Percentiles rank a stretch among this genome's conserved stretches.
Conservation (phyloP, 2,329 filamentous ascomycete genomes). For the Gnomoniopsis smithogilvyi region DNA sequence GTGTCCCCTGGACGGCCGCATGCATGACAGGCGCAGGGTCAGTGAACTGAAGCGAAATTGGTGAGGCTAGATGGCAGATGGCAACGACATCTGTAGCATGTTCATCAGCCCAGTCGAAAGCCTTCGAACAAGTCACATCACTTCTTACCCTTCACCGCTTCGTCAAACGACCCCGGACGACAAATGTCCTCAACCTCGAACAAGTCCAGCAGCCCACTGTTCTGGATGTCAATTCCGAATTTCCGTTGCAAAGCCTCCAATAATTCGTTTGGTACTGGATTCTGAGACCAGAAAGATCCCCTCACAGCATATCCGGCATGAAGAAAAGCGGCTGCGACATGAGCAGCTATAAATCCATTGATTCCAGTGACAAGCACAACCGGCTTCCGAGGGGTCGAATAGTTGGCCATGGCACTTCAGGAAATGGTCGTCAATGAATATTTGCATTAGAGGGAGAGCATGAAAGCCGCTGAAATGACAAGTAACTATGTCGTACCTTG, state of each 20-base stretch:
- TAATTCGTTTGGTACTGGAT: background rate
- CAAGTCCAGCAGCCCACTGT: background rate
- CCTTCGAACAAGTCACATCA: background rate
- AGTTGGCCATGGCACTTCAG: no score
- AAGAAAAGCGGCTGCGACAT: background rate
- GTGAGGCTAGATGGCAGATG: conserved; percentile 2
- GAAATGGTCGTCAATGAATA: no score
- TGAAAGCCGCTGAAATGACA: no score
- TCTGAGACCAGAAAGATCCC: background rate
- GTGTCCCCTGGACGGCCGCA: conserved; percentile 19
- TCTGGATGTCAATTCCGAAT: background rate
- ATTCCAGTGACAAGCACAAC: background rate
- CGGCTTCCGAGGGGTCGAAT: no score
- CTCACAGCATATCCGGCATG: background rate
- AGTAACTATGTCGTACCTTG: no score
- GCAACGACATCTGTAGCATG: no score
- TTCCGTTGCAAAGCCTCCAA: background rate
- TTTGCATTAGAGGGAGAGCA: no score
- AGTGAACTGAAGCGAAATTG: background rate
- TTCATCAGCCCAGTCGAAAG: background rate
- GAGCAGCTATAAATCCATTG: background rate
- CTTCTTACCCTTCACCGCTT: no score
- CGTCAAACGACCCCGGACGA: no score
- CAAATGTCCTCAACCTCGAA: background rate
- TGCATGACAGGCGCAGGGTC: conserved; percentile 18